Evolutionary conservation across 805 yeast species (phyloP).

Genomic region (Jamesozyma rosinii): DNA sequence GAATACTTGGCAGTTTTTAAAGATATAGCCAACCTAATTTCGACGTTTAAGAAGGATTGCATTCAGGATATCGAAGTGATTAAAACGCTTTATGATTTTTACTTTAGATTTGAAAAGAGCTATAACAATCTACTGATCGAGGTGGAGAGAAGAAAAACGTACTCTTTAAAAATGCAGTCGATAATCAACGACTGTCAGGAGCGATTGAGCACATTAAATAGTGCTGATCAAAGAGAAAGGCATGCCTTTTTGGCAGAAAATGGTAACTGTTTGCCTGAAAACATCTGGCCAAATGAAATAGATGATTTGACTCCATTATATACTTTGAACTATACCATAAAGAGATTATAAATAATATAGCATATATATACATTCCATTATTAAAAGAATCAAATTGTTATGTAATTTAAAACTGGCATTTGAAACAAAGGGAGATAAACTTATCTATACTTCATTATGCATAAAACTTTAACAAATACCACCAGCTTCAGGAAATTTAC

Average conservation of each 20-base stretch:
- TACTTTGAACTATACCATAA: slow-evolving; percentile 16
- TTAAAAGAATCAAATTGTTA: too few relatives aligned
- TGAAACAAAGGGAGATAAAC: too few relatives aligned
- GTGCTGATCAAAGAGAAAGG: slow-evolving; percentile 38
- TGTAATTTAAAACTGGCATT: too few relatives aligned
- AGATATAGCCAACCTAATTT: slow-evolving; percentile 26
- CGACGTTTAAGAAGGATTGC: slow-evolving; percentile 28
- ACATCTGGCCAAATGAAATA: slow-evolving; percentile 40
- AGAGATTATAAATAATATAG: slow-evolving; percentile 1
- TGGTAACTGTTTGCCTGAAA: slow-evolving; percentile 50
- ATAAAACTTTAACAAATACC: background rate
- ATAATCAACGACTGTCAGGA: slow-evolving; percentile 36
- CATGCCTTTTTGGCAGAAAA: slow-evolving; percentile 37
- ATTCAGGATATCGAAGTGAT: slow-evolving; percentile 19
- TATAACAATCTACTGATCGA: slow-evolving; percentile 47
- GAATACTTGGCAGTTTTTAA: slow-evolving; percentile 25
- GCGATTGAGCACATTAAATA: slow-evolving; percentile 33
- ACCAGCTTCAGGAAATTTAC: slow-evolving; percentile 1
- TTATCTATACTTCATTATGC: too few relatives aligned
- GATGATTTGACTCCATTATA: slow-evolving; percentile 27
- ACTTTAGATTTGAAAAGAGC: slow-evolving; percentile 40
- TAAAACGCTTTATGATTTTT: slow-evolving; percentile 39
- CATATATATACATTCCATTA: too few relatives aligned
- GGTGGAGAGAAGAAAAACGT: slow-evolving; percentile 39
- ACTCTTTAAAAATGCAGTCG: slow-evolving; percentile 34